A percentile compares a stretch with the other conserved stretches of the same genome.
These are phyloP conservation scores for Aspergillus quadrilineatus DNA, from an alignment of 2,329 filamentous ascomycete species.

Conservation along the genomic window DNA sequence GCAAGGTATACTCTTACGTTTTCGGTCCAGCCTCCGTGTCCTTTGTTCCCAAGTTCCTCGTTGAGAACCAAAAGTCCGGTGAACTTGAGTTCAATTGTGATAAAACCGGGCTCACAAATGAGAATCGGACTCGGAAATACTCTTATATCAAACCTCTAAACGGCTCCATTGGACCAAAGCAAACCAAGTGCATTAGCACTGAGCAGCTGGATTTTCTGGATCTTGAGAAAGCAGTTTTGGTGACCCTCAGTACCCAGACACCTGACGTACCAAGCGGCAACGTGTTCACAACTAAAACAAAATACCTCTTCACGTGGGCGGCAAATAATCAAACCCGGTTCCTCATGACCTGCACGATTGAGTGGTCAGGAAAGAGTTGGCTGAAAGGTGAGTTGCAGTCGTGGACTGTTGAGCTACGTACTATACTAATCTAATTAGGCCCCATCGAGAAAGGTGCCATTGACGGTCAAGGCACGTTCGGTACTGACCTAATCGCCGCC, in stretches of 20 bases:
- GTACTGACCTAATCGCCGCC: slow-evolving; percentile 72
- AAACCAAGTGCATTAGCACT: slow-evolving; percentile 89
- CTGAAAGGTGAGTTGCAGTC: slow-evolving; percentile 68
- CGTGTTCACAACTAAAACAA: slow-evolving; percentile 87
- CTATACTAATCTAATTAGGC: slow-evolving; percentile 54
- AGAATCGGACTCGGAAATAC: slow-evolving; percentile 72
- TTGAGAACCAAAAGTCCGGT: slow-evolving; percentile 80
- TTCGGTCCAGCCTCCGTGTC: slow-evolving; percentile 77
- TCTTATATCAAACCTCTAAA: slow-evolving; percentile 90
- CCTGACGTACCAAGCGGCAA: slow-evolving; percentile 95
- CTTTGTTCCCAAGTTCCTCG: slow-evolving; percentile 85
- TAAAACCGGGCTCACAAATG: slow-evolving; percentile 71
- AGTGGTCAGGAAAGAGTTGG: slow-evolving; percentile 99
- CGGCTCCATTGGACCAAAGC: slow-evolving; percentile 80
- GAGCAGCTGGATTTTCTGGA: slow-evolving; percentile 83
- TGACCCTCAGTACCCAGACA: slow-evolving; percentile 81
- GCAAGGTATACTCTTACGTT: slow-evolving; percentile 84
- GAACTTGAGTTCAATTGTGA: slow-evolving; percentile 84
- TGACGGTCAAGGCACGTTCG: slow-evolving; percentile 82
- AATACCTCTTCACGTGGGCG: slow-evolving; percentile 92
- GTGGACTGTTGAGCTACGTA: not conserved
- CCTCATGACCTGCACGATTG: slow-evolving; percentile 83
- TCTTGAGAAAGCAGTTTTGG: slow-evolving; percentile 78
- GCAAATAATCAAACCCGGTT: slow-evolving; percentile 81
- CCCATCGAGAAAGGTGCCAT: slow-evolving; percentile 95